Conservation (phyloP, 805 yeast species). For the Jamesozyma lodderae region DNA sequence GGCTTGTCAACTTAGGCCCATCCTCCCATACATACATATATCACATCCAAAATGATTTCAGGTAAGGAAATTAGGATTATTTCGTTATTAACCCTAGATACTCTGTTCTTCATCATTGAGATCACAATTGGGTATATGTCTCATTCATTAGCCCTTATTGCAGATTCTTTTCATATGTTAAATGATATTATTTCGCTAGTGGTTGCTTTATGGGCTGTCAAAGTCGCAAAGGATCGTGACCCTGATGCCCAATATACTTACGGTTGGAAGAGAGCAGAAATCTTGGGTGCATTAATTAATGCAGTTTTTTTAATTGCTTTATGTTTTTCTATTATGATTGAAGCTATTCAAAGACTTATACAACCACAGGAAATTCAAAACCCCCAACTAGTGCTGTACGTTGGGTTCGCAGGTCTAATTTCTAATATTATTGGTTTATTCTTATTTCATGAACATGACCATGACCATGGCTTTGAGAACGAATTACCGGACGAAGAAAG, state of each 20-base stretch:
- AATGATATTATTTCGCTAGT: slow-evolving; percentile 85
- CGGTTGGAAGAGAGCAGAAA: slow-evolving; percentile 98
- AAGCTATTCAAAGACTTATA: slow-evolving; percentile 83
- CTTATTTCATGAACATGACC: slow-evolving; percentile 63
- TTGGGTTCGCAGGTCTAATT: slow-evolving; percentile 73
- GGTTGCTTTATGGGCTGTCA: slow-evolving; percentile 95
- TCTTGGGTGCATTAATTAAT: slow-evolving; percentile 86
- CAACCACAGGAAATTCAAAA: slow-evolving; percentile 70
- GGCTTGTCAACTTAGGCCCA: too few relatives aligned
- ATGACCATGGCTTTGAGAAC: slow-evolving; percentile 2
- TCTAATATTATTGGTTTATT: slow-evolving; percentile 79
- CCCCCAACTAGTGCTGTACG: slow-evolving; percentile 74
- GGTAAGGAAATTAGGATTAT: slow-evolving; percentile 62
- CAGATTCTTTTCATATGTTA: slow-evolving; percentile 96
- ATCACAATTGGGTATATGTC: slow-evolving; percentile 82
- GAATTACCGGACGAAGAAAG: neutral
- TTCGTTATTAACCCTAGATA: slow-evolving; percentile 64
- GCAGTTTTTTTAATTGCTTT: slow-evolving; percentile 89
- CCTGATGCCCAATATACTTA: slow-evolving; percentile 89
- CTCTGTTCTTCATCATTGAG: slow-evolving; percentile 77
- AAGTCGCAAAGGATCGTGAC: slow-evolving; percentile 68
- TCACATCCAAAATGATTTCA: slow-evolving; percentile 6
- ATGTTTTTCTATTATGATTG: slow-evolving; percentile 85
- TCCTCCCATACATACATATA: too few relatives aligned
- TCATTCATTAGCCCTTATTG: slow-evolving; percentile 87